Conservation (phyloP, 164 flowering plant genomes). For the Buxus sempervirens region DNA sequence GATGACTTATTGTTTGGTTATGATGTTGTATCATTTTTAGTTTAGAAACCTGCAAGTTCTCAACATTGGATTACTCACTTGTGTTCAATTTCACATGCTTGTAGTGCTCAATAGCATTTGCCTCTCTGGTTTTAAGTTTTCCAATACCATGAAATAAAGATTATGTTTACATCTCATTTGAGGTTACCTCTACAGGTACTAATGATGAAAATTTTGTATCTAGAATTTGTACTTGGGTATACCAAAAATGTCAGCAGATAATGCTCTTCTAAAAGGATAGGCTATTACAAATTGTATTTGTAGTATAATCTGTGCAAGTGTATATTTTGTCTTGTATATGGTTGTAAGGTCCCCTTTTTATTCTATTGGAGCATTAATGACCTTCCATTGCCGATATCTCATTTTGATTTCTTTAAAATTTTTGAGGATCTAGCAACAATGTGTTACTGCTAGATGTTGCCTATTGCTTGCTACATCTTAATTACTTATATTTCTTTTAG, state of each 20-base stretch:
- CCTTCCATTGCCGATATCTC: not conserved
- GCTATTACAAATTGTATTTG: conserved; percentile 3
- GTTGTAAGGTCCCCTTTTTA: not conserved
- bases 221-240: conserved; percentile 21
- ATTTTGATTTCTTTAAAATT: not conserved
- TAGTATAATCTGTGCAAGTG: not conserved
- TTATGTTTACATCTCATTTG: too few species aligned
- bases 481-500: too few species aligned
- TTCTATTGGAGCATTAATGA: not conserved
- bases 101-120: too few species aligned
- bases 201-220: conserved; percentile 22
- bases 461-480: too few species aligned
- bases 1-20: too few species aligned
- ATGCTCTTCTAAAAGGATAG: not conserved
- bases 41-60: too few species aligned
- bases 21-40: too few species aligned
- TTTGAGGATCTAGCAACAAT: not conserved
- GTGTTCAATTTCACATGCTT: too few species aligned
- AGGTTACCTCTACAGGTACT: too few species aligned
- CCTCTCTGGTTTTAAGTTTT: too few species aligned
- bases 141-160: too few species aligned
- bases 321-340: not conserved
- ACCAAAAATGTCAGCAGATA: conserved; percentile 15
- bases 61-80: too few species aligned
- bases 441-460: not conserved